Percentiles rank a stretch among this genome's conserved stretches.
phyloP scores from a whole-genome alignment of 768 basidiomycete genomes.

The Calvatia gigantea region DNA sequence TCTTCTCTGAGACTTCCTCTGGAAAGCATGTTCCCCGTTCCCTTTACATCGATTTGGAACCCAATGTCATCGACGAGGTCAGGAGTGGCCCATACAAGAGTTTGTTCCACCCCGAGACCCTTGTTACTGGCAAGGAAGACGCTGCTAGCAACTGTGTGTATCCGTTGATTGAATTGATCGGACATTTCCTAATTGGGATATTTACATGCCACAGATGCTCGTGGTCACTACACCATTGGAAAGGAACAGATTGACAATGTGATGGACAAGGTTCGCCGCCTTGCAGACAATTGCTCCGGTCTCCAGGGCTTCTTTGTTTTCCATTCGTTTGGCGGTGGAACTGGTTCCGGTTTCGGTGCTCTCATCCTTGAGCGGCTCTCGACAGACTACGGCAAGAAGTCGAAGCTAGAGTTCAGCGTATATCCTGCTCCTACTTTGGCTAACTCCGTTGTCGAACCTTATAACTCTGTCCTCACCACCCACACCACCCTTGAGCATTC shows the following conservation, averaged over 20 bases:
- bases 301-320: conserved; percentile 99
- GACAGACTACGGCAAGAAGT: conserved; percentile 99
- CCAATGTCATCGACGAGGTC: conserved; percentile 97
- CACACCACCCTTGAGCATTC: conserved; percentile 99
- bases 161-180: not conserved
- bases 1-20: conserved; percentile 96
- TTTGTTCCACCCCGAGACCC: conserved; percentile 98
- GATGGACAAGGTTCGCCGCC: conserved; percentile 94
- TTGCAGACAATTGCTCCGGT: conserved; percentile 97
- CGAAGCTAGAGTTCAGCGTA: conserved; percentile 97
- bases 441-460: conserved; percentile 97
- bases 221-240: conserved; percentile 98
- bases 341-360: conserved; percentile 98
- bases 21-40: conserved; percentile 98
- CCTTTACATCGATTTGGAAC: conserved; percentile 95
- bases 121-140: conserved; percentile 98
- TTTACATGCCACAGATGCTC: conserved; percentile 64
- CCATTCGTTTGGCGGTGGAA: conserved; percentile 99
- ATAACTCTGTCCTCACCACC: conserved; percentile 97
- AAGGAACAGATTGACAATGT: conserved; percentile 97
- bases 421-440: conserved; percentile 88
- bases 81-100: conserved; percentile 92
- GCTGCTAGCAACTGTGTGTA: conserved; percentile 95
- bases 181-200: conserved; percentile 1
- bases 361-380: conserved; percentile 96